Base-by-base conservation (phyloP, 2,329 filamentous ascomycete species). In the Aspergillus tanneri region DNA sequence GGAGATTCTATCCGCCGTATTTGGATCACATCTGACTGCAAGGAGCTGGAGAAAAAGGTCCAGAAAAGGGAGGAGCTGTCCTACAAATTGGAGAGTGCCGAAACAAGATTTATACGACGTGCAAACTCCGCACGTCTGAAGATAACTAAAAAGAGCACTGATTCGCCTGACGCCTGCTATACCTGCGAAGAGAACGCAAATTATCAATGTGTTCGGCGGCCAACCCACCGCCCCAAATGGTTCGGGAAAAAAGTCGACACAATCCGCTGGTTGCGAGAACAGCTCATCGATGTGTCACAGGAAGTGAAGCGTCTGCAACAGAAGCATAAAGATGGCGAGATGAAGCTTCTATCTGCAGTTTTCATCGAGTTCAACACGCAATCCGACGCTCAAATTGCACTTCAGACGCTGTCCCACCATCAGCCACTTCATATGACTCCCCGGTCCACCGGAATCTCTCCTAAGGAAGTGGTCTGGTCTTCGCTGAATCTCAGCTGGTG, bases 281-380 rank as follows among this genome's bases (percentile, higher is more conserved):
- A 92, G 65, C 79, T 96, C 16, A 79, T 84, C 41, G 81, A 82
- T 25, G 78, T 91, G 25, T 83, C 89, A 39, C 82, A 87, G 3
- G 78, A 86, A 47, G 83, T 90, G n/a, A 76, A 84, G 12, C 71
- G 76, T 16, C 76, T 82, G 10, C 88, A 93, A 63, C 76, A 75
- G 34, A 77, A 79, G 25, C 86, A 90, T 62, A 79, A 77, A 41
- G 71, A 76, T 14, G 81, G 86, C 28, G 78, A 87, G 16, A 82
- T 77, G 38, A 81, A 84, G 53, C 79, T 82, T 52, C 73, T 90
- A 9, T 81, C 86, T 9, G 86, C 89, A 16, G 88, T 92, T 7
- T 99, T 99, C 58, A 83, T 97, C 60, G 91, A 97, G 65, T 99
- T 96, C 61, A 76, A 80, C 35, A 84, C 81, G 0, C 89, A 96